A percentile compares a stretch with the other conserved stretches of the same genome.
Evolutionary conservation across 306 rosid species (phyloP).

Genomic region (Lathyrus tuberosus): DNA sequence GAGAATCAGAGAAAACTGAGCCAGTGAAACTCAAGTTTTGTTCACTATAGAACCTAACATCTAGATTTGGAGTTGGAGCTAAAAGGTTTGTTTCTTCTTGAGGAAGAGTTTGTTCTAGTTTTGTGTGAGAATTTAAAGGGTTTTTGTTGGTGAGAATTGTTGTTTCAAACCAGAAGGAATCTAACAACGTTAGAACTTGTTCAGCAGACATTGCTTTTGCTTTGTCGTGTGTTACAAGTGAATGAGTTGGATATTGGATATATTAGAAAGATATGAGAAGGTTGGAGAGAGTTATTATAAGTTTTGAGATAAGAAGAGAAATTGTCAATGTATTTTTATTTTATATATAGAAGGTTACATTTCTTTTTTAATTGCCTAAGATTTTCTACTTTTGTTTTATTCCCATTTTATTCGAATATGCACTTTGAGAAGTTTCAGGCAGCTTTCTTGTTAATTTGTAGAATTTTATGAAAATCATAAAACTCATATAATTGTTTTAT

Average conservation of each 20-base stretch:
- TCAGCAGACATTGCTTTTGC: constrained; percentile 63
- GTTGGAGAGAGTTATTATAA: neutral
- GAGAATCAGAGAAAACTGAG: constrained; percentile 34
- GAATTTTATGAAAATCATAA: neutral
- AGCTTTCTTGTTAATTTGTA: constrained; percentile 2
- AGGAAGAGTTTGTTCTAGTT: constrained; percentile 17
- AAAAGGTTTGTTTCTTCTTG: constrained; percentile 25
- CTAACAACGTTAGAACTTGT: constrained; percentile 65
- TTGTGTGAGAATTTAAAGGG: constrained; percentile 25
- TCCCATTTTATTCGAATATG: constrained; percentile 42
- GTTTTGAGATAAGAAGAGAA: constrained; percentile 39
- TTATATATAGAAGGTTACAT: constrained; percentile 7
- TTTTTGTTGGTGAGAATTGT: constrained; percentile 44
- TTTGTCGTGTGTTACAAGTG: constrained; percentile 11
- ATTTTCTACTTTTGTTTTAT: constrained; percentile 20
- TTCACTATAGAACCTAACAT: constrained; percentile 57
- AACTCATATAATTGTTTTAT: neutral
- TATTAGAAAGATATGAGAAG: constrained; percentile 1
- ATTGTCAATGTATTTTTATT: neutral
- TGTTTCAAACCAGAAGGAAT: constrained; percentile 63
- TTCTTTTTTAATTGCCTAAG: constrained; percentile 27
- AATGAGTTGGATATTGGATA: constrained; percentile 21
- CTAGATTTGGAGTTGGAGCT: constrained; percentile 31
- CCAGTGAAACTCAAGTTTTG: constrained; percentile 38
- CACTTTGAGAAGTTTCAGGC: constrained; percentile 37